These are phyloP conservation scores for Globisporangium nunn DNA, from an alignment of 352 stramenopile genomes.

Conservation along the genomic window DNA sequence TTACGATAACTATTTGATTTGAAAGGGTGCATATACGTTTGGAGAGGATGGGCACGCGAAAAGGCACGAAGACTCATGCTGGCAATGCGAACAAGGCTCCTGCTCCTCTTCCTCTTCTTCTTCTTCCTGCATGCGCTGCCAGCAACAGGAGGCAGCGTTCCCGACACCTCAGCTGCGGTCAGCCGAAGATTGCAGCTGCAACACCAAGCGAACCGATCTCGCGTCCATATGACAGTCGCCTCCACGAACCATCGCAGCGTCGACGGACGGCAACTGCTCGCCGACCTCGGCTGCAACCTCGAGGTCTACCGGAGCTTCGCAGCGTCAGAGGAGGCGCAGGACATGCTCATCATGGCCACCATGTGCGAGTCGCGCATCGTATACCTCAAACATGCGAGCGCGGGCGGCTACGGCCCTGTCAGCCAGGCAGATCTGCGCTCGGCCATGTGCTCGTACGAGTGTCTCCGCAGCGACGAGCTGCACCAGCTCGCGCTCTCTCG, in stretches of 20 bases:
- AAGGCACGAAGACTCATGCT: no score
- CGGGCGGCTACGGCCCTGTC: conserved; percentile 52
- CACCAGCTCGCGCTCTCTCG: conserved; percentile 65
- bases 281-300: conserved; percentile 37
- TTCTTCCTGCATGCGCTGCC: neutral
- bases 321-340: conserved; percentile 42
- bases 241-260: neutral
- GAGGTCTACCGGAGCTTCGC: conserved; percentile 46
- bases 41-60: no score
- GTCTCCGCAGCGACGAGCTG: conserved; percentile 68
- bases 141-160: no score
- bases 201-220: neutral
- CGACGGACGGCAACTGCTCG: conserved; percentile 13
- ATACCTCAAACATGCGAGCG: conserved; percentile 51
- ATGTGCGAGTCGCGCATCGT: conserved; percentile 73
- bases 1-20: no score
- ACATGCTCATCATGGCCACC: conserved; percentile 68
- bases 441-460: conserved; percentile 85
- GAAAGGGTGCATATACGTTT: no score
- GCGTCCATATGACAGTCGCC: neutral
- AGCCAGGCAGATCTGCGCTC: conserved; percentile 59
- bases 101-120: neutral
- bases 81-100: neutral
- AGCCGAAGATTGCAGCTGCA: neutral
- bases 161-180: neutral